Conservation (phyloP, 345 rosid genomes). For the Sonneratia alba region DNA sequence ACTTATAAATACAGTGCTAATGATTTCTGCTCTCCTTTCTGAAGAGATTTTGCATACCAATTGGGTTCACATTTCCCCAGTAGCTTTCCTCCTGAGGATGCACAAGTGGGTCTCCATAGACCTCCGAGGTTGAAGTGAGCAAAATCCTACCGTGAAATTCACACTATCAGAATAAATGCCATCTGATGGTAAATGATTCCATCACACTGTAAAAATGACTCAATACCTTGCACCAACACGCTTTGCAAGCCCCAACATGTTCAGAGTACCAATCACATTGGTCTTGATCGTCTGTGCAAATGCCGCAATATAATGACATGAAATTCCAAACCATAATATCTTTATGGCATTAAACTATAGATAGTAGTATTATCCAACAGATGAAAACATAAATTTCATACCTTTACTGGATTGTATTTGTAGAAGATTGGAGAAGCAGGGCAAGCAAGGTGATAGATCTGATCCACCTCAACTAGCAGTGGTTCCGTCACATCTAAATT, state of each 20-base stretch:
- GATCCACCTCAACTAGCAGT: conserved; percentile 77
- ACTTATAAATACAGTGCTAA: background rate
- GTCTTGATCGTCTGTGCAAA: conserved; percentile 80
- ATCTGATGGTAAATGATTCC: background rate
- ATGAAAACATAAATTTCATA: conserved; percentile 7
- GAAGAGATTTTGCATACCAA: conserved; percentile 35
- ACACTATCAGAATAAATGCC: background rate
- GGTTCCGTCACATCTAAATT: conserved; percentile 83
- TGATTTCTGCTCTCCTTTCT: background rate
- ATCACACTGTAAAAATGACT: background rate
- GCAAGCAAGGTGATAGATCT: conserved; percentile 90
- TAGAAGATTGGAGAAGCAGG: conserved; percentile 98
- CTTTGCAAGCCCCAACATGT: conserved; percentile 97
- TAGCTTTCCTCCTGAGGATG: conserved; percentile 89
- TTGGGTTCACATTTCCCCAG: conserved; percentile 98
- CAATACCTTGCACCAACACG: conserved; percentile 90
- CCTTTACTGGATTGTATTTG: conserved; percentile 97
- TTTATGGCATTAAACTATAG: background rate
- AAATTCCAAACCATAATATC: background rate
- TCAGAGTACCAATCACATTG: conserved; percentile 88
- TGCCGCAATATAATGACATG: background rate
- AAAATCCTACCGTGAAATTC: conserved; percentile 44
- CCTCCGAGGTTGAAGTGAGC: conserved; percentile 95
- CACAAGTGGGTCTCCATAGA: conserved; percentile 85
- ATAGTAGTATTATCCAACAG: background rate